These are phyloP conservation scores for Arabidopsis lyrata DNA, from an alignment of 441 rosid species.

Conservation along the genomic window DNA sequence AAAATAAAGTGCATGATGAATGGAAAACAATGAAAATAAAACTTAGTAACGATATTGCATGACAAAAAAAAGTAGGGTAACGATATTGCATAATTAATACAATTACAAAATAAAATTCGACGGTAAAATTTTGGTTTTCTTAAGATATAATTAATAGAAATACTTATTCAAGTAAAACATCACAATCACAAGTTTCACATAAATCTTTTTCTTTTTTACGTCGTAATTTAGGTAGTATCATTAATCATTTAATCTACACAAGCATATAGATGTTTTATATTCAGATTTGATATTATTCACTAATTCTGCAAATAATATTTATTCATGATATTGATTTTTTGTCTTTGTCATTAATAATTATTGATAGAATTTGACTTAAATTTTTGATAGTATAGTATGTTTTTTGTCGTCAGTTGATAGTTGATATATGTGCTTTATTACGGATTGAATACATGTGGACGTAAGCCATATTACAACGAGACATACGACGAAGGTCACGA, in stretches of 20 bases:
- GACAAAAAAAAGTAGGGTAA: too few relatives aligned
- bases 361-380: too few relatives aligned
- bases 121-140: not conserved
- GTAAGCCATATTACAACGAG: not conserved
- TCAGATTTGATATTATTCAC: not conserved
- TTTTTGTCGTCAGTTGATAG: too few relatives aligned
- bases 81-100: too few relatives aligned
- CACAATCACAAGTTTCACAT: not conserved
- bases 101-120: too few relatives aligned
- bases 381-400: too few relatives aligned
- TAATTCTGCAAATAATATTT: not conserved
- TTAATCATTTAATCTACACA: not conserved
- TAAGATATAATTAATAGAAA: not conserved
- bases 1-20: too few relatives aligned
- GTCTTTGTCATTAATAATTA: not conserved
- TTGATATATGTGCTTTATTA: not conserved
- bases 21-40: too few relatives aligned
- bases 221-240: not conserved
- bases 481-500: not conserved
- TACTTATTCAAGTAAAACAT: not conserved
- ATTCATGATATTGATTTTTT: not conserved
- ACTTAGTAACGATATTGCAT: not conserved
- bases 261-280: not conserved
- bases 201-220: too few relatives aligned
- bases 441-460: slow-evolving; percentile 8